Evolutionary conservation across 768 basidiomycete species (phyloP).

Genomic region (Gautieria morchelliformis): DNA sequence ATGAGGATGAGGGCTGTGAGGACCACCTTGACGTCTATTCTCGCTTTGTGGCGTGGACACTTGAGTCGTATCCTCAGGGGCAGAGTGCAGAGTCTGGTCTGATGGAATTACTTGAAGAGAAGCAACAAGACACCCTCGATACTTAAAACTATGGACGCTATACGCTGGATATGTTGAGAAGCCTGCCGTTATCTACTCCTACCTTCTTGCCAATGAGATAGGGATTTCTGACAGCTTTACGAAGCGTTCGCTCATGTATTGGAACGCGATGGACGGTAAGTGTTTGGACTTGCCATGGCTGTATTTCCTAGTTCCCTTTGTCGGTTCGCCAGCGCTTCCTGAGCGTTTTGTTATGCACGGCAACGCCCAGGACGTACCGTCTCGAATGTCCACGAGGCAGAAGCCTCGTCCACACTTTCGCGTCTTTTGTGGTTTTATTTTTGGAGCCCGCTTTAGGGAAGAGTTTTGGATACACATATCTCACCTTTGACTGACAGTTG

Average conservation of each 20-base stretch:
- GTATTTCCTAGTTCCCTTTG: no score
- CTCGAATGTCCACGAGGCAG: no score
- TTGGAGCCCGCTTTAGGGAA: no score
- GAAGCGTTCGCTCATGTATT: conserved; percentile 36
- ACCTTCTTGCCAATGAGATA: conserved; percentile 33
- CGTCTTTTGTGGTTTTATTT: no score
- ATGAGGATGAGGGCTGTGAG: conserved; percentile 6
- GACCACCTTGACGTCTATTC: conserved; percentile 32
- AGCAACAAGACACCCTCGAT: conserved; percentile 33
- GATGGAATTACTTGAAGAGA: conserved; percentile 33
- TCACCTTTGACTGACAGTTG: neutral
- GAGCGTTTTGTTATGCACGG: neutral
- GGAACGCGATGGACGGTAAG: conserved; percentile 31
- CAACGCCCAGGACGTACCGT: no score
- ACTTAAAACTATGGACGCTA: conserved; percentile 37
- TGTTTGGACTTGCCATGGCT: neutral
- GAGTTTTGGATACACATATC: neutral
- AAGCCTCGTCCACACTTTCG: no score
- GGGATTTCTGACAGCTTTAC: conserved; percentile 32
- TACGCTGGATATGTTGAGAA: conserved; percentile 35
- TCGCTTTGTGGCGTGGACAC: conserved; percentile 35
- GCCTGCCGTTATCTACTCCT: conserved; percentile 33
- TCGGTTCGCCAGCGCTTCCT: neutral
- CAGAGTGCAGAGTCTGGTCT: conserved; percentile 26
- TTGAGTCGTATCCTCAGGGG: conserved; percentile 35